Conservation (phyloP, 2,329 filamentous ascomycete species). For the Sporothrix variecibatus region DNA sequence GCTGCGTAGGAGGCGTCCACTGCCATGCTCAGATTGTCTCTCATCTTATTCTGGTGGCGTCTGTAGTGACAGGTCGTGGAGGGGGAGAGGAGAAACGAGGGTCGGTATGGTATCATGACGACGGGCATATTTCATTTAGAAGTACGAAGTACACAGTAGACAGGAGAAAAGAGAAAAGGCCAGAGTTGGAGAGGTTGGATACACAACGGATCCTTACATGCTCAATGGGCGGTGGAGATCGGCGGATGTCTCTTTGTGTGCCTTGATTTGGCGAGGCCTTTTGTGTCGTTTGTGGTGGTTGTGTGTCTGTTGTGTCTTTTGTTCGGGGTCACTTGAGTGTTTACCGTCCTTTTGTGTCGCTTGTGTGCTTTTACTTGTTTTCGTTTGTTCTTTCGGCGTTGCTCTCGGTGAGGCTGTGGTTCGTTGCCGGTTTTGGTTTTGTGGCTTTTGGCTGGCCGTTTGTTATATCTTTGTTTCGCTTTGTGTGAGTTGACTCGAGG, state of each 20-base stretch:
- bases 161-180: neutral
- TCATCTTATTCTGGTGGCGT: neutral
- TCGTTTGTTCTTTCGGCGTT: neutral
- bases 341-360: neutral
- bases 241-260: conserved; percentile 14
- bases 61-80: conserved; percentile 1
- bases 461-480: neutral
- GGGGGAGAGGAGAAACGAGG: neutral
- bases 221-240: conserved; percentile 7
- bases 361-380: no score
- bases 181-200: neutral
- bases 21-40: neutral
- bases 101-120: neutral
- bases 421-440: neutral
- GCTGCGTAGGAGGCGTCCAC: neutral
- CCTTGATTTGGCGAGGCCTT: conserved; percentile 15
- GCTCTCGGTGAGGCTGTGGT: neutral
- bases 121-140: neutral
- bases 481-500: conserved; percentile 2
- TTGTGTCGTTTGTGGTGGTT: neutral
- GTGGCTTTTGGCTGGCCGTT: neutral
- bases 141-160: neutral
- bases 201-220: conserved; percentile 9
- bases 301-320: neutral
- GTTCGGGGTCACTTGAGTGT: neutral